Base-by-base conservation (phyloP, 805 yeast species). In the Candida pini region DNA sequence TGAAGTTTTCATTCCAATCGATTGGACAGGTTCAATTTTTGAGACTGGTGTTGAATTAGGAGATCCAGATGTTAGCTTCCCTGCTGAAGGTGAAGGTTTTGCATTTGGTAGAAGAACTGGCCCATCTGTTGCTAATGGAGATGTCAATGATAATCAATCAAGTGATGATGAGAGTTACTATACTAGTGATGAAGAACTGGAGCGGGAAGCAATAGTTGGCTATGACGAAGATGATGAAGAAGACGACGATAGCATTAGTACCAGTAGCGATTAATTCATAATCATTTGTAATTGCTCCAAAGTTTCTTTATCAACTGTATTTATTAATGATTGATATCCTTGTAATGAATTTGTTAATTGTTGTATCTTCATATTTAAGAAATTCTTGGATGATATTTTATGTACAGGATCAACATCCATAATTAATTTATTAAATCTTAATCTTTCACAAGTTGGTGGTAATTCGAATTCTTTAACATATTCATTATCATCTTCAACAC, bases 391-490 rank as follows among this genome's bases (percentile, higher is more conserved):
- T 30, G 71, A 67, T 6, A 77, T 66, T 13, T 61, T 67, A 50
- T 73, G 78, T 6, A 76, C 75, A 1, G 79, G 75, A 48, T 79
- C 85, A 15, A 45, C 47, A 0, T 34, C 39, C 28, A 63, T 58
- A 3, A 60, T 44, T 6, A 68, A 41, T 21, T 58, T 52, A 35
- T 65, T 67, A 37, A 58, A 63, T 36, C 78, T 56, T 8, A 60
- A 30, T 44, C 62, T 66, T 40, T 75, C 79, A 12, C 69, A 56
- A 4, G 62, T 61, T 9, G 53, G 53, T 4, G 59, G 56, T 5
- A 51, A 18, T 19, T 28, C 41, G 38, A 45, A 53, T 30, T 52
- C 60, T 26, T 33, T 22, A 15, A 36, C 51, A 28, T 50, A 53
- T 33, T 52, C 63, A 27, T 53, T 47, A 16, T 47, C 53, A 4